These are phyloP conservation scores for Neocallimastix lanati DNA, from an alignment of 192 early-diverging fungal species.

Conservation along the genomic window DNA sequence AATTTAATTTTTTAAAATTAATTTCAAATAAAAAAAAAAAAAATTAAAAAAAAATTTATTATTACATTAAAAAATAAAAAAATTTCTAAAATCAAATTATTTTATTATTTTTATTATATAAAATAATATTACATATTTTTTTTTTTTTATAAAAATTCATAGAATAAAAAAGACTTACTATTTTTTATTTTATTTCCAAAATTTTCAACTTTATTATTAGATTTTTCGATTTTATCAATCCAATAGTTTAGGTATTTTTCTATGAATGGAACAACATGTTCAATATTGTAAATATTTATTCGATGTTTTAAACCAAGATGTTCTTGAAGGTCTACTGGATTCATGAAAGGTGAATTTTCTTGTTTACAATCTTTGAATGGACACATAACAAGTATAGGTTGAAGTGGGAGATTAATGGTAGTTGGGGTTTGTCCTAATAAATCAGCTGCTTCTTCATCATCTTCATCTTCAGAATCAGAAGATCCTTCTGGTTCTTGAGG, in stretches of 20 bases:
- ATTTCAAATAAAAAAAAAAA: too few species aligned
- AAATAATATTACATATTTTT: too few species aligned
- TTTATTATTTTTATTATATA: too few species aligned
- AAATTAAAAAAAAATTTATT: too few species aligned
- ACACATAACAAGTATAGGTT: conserved; percentile 37
- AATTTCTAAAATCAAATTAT: too few species aligned
- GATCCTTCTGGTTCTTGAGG: too few species aligned
- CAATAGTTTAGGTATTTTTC: conserved; percentile 59
- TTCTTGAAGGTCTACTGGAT: conserved; percentile 38
- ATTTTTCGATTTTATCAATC: conserved; percentile 26
- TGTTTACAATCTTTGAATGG: conserved; percentile 38
- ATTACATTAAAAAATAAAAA: too few species aligned
- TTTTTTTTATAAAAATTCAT: too few species aligned
- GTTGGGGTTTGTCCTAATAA: not conserved
- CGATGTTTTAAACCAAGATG: conserved; percentile 50
- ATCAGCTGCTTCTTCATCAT: not conserved
- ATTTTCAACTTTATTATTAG: conserved; percentile 4
- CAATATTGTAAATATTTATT: conserved; percentile 44
- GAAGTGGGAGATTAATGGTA: conserved; percentile 11
- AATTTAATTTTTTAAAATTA: too few species aligned
- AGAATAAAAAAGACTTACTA: not conserved
- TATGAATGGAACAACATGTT: conserved; percentile 58
- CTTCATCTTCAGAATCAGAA: not conserved
- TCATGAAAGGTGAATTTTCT: conserved; percentile 16
- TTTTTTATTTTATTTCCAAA: conserved; percentile 3